These are phyloP conservation scores for Tuber melanosporum DNA, from an alignment of 495 filamentous ascomycete species.

Conservation along the genomic window DNA sequence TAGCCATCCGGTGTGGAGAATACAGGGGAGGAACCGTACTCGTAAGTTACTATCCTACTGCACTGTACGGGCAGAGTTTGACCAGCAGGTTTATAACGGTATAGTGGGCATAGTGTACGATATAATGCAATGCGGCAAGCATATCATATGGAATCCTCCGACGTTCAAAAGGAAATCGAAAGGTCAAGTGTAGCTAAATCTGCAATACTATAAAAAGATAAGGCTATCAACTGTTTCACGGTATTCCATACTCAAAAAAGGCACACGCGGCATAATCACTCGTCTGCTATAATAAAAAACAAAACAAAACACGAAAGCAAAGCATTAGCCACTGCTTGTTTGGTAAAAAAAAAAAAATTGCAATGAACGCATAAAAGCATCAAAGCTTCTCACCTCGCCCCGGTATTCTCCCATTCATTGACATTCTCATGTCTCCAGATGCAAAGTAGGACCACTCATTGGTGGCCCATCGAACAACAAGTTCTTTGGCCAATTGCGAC, in stretches of 20 bases:
- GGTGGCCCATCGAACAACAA: constrained; percentile 54
- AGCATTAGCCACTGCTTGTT: background rate
- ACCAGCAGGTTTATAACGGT: too few relatives aligned
- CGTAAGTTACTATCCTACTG: too few relatives aligned
- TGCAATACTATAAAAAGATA: background rate
- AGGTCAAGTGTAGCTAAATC: background rate
- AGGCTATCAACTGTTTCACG: background rate
- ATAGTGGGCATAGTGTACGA: too few relatives aligned
- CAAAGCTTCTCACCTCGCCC: constrained; percentile 1
- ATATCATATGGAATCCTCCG: background rate
- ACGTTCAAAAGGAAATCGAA: background rate
- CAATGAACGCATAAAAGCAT: background rate
- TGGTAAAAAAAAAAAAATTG: background rate
- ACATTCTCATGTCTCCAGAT: background rate
- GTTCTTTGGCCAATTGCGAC: constrained; percentile 58
- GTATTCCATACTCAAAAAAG: background rate
- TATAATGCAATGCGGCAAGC: background rate
- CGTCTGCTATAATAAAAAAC: background rate
- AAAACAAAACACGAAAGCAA: background rate
- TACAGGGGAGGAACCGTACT: too few relatives aligned
- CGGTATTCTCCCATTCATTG: background rate
- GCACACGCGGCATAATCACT: background rate
- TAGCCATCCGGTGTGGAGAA: too few relatives aligned
- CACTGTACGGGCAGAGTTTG: too few relatives aligned
- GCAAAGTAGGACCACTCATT: constrained; percentile 42